phyloP scores from a whole-genome alignment of 2,329 filamentous ascomycete species.

The Xylaria sp. region DNA sequence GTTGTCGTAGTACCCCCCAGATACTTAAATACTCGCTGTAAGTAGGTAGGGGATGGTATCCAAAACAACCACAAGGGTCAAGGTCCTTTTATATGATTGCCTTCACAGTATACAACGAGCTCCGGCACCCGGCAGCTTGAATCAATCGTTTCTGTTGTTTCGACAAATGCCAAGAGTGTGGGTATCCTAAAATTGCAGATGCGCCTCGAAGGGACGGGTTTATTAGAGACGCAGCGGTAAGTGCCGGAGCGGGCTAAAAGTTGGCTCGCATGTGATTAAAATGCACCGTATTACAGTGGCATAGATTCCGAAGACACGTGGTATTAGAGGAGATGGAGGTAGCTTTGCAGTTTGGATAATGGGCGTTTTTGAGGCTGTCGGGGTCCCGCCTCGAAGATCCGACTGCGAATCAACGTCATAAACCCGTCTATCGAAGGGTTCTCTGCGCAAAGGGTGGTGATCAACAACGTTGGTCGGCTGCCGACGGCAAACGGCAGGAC shows the following conservation, averaged over 20 bases:
- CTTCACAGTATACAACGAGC: background rate
- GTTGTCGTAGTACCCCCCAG: background rate
- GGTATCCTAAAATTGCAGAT: conserved; percentile 34
- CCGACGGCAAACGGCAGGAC: conserved; percentile 21
- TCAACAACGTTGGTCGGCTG: conserved; percentile 23
- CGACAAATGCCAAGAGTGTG: conserved; percentile 32
- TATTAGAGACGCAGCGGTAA: conserved; percentile 19
- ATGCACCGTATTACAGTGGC: background rate
- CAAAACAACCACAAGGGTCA: conserved; percentile 12
- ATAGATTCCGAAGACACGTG: background rate
- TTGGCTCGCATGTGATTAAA: conserved; percentile 1
- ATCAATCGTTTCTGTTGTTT: conserved; percentile 16
- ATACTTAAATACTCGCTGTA: background rate
- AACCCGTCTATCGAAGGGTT: background rate
- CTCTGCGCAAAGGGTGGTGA: conserved; percentile 16
- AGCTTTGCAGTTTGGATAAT: background rate
- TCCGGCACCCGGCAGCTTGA: background rate
- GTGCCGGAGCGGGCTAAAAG: conserved; percentile 28
- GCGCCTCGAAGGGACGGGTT: conserved; percentile 16
- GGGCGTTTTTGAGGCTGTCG: background rate
- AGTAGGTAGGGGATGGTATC: background rate
- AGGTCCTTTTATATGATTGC: conserved; percentile 1
- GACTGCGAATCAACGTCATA: conserved; percentile 31
- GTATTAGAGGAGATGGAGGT: background rate
- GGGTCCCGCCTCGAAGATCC: background rate